phyloP scores from a whole-genome alignment of 345 rosid genomes.

The Euphorbia pulcherrima region DNA sequence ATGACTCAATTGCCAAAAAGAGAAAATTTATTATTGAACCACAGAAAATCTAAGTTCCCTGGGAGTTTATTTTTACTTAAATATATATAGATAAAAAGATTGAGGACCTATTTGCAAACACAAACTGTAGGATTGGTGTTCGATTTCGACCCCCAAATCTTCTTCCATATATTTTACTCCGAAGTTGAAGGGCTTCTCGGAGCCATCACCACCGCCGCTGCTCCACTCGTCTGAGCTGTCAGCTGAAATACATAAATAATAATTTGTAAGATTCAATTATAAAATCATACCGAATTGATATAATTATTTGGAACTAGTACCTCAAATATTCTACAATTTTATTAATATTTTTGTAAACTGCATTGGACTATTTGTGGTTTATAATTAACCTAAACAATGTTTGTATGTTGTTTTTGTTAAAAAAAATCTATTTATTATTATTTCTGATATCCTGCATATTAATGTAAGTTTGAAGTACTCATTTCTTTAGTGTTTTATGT shows the following conservation, averaged over 20 bases:
- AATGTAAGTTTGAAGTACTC: too few species aligned
- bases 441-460: too few species aligned
- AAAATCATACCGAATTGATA: too few species aligned
- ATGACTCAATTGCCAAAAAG: background rate
- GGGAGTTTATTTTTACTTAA: background rate
- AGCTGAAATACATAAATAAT: too few species aligned
- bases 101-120: too few species aligned
- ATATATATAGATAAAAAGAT: too few species aligned
- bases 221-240: slow-evolving; percentile 4
- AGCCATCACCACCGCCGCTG: background rate
- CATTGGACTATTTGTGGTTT: too few species aligned
- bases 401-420: too few species aligned
- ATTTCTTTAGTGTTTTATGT: too few species aligned
- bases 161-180: background rate
- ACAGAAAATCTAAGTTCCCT: background rate
- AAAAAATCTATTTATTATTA: too few species aligned
- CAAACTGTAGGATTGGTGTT: background rate
- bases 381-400: too few species aligned
- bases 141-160: background rate
- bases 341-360: background rate
- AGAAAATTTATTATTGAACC: background rate
- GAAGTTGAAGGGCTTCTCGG: background rate
- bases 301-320: background rate
- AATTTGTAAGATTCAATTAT: too few species aligned
- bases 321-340: background rate